phyloP scores from a whole-genome alignment of 106 monocot species.

The Dendrobium nobile region DNA sequence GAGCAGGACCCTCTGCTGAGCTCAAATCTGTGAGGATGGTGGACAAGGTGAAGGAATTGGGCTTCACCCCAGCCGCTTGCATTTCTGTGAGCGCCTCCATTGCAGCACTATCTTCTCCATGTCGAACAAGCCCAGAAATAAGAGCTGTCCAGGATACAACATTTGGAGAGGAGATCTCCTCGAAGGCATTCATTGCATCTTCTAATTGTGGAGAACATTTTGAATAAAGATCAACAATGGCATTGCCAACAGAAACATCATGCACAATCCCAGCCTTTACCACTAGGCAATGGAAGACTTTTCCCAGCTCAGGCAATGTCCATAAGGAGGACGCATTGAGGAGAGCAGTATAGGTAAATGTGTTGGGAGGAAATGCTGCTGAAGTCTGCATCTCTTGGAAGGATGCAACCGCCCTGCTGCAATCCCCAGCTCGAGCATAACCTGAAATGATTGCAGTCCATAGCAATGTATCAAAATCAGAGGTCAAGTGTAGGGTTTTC shows the following conservation, averaged over 20 bases:
- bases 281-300: slow-evolving; percentile 46
- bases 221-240: slow-evolving; percentile 61
- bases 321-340: slow-evolving; percentile 34
- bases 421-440: slow-evolving; percentile 23
- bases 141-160: slow-evolving; percentile 73
- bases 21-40: slow-evolving; percentile 44
- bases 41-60: slow-evolving; percentile 65
- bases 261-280: slow-evolving; percentile 40
- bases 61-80: slow-evolving; percentile 38
- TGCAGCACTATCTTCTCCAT: slow-evolving; percentile 28
- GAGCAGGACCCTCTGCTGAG: slow-evolving; percentile 14
- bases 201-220: slow-evolving; percentile 32
- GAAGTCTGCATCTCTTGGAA: slow-evolving; percentile 39
- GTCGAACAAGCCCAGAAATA: slow-evolving; percentile 27
- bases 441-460: slow-evolving; percentile 68
- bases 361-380: slow-evolving; percentile 24
- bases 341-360: slow-evolving; percentile 58
- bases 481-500: slow-evolving; percentile 35
- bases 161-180: slow-evolving; percentile 41
- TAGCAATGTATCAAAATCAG: slow-evolving; percentile 44
- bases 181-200: slow-evolving; percentile 26
- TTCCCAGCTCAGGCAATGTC: slow-evolving; percentile 28
- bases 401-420: slow-evolving; percentile 23
- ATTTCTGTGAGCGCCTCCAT: slow-evolving; percentile 42
- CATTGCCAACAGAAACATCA: slow-evolving; percentile 66